A percentile compares a stretch with the other conserved stretches of the same genome.
These are phyloP conservation scores for Veloporphyrellus conicus DNA, from an alignment of 1,284 basidiomycete species.

Conservation along the genomic window DNA sequence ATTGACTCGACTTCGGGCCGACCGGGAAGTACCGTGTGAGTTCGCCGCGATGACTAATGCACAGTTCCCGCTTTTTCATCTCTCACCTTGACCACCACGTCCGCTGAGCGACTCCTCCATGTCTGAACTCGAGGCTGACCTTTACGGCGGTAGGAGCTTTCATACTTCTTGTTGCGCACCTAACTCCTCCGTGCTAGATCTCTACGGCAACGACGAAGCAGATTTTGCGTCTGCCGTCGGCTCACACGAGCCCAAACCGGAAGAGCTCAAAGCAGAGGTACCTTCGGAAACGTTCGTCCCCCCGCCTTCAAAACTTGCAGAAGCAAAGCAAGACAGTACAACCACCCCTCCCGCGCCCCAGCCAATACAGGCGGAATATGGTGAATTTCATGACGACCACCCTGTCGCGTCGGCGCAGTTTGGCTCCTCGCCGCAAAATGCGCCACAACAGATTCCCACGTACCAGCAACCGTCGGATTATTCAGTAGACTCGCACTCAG, in stretches of 20 bases:
- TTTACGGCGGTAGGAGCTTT: conserved; percentile 65
- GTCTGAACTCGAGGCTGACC: conserved; percentile 80
- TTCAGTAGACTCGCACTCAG: conserved; percentile 33
- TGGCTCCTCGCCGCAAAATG: conserved; percentile 27
- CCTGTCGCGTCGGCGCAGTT: conserved; percentile 16
- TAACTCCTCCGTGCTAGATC: conserved; percentile 43
- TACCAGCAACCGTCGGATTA: conserved; percentile 66
- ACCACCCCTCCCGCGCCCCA: conserved; percentile 14
- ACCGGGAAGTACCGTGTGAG: conserved; percentile 27
- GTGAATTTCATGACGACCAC: conserved; percentile 21
- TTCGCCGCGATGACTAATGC: conserved; percentile 27
- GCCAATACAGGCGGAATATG: conserved; percentile 21
- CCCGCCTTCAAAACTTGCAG: conserved; percentile 17
- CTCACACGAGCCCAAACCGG: conserved; percentile 28
- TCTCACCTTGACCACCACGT: conserved; percentile 36
- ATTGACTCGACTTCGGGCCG: conserved; percentile 14
- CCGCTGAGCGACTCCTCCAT: conserved; percentile 41
- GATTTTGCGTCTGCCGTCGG: conserved; percentile 52
- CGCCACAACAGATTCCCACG: conserved; percentile 68
- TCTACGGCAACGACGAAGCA: conserved; percentile 73
- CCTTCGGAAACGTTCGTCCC: conserved; percentile 13
- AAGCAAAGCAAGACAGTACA: conserved; percentile 20
- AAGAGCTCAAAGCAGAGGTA: conserved; percentile 22
- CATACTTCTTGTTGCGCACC: accelerated
- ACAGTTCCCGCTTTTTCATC: conserved; percentile 22